Base-by-base conservation (phyloP, 208 protist species). In the Acanthamoeba culbertsoni region DNA sequence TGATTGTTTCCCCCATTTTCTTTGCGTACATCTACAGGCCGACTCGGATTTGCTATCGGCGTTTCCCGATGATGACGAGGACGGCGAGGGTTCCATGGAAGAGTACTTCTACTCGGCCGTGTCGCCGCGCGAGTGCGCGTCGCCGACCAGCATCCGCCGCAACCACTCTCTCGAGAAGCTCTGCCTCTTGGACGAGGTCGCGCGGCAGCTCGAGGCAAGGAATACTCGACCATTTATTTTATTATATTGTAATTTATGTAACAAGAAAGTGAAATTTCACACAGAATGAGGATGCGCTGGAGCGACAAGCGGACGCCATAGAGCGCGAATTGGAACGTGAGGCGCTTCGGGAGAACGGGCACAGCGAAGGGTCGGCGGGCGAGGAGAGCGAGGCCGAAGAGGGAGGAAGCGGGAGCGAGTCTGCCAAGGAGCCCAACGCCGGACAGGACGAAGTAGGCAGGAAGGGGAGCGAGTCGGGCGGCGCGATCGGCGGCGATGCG, bases 101-200 rank as follows among this genome's bases (percentile, higher is more conserved):
- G 71, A 82, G 23, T 82, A 82, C 43, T 82, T 82, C 71, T 82
- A 82, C 43, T 82, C 71, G 43, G 71, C 71, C n/a, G 71, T 82
- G 20, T 82, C 71, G 12, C 71, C 71, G 42, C 71, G 71, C 18
- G 71, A 82, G 71, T 82, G 71, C 10, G 71, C 71, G 35, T 82
- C 71, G 35, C 71, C 71, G 26, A 82, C 71, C 26, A 82, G 71
- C 43, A 82, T 82, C 43, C 71, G 40, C 7, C 71, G 71, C 43
- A 82, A 82, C 43, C 71, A 82, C 40, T 82, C 71, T 23, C 71
- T 82, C 16, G 71, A 82, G 43, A 46, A n/a, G 23, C 71, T 82
- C 26, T 33, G 51, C 26, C 35, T 82, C 1, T 20, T 77, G 26
- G 71, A 82, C 23, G 71, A 82, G 14, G 71, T 51, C 71, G 71